Evolutionary conservation across 1,139 yeast species (phyloP).

Genomic region (Taphrina sp.): DNA sequence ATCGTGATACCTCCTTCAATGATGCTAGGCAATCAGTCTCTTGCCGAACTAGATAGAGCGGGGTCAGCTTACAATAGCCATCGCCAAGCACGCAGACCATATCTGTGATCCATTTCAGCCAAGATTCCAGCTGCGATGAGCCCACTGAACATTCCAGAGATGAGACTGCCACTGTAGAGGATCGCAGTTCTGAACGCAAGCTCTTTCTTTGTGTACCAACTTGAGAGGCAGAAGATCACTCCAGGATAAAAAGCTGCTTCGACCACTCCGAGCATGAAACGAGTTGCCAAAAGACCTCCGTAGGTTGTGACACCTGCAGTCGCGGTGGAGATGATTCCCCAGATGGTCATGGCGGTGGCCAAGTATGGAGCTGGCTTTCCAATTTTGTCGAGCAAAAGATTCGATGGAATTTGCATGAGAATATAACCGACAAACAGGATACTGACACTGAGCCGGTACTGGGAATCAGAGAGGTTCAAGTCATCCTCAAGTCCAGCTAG

Average conservation of each 20-base stretch:
- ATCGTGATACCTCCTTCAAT: slow-evolving; percentile 64
- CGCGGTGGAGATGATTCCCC: slow-evolving; percentile 58
- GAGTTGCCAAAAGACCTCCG: slow-evolving; percentile 48
- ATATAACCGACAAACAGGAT: slow-evolving; percentile 63
- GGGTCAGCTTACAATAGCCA: slow-evolving; percentile 61
- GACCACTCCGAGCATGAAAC: slow-evolving; percentile 56
- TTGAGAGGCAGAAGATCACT: slow-evolving; percentile 45
- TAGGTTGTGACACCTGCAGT: slow-evolving; percentile 45
- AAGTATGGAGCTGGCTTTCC: slow-evolving; percentile 55
- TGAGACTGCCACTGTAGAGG: slow-evolving; percentile 50
- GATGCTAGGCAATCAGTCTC: slow-evolving; percentile 46
- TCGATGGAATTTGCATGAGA: slow-evolving; percentile 59
- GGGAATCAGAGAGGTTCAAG: slow-evolving; percentile 50
- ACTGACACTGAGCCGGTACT: slow-evolving; percentile 57
- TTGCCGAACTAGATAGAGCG: no score
- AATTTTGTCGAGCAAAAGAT: slow-evolving; percentile 50
- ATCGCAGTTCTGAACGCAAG: slow-evolving; percentile 56
- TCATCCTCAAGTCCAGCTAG: slow-evolving; percentile 59
- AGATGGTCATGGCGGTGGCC: slow-evolving; percentile 52
- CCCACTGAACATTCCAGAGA: slow-evolving; percentile 42
- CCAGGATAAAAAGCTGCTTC: slow-evolving; percentile 63
- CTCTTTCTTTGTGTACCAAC: slow-evolving; percentile 45
- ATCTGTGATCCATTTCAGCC: slow-evolving; percentile 41
- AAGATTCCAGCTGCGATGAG: slow-evolving; percentile 40
- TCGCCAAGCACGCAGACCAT: slow-evolving; percentile 54